These are phyloP conservation scores for Lonicera japonica DNA, from an alignment of 129 eudicot species.

Conservation along the genomic window DNA sequence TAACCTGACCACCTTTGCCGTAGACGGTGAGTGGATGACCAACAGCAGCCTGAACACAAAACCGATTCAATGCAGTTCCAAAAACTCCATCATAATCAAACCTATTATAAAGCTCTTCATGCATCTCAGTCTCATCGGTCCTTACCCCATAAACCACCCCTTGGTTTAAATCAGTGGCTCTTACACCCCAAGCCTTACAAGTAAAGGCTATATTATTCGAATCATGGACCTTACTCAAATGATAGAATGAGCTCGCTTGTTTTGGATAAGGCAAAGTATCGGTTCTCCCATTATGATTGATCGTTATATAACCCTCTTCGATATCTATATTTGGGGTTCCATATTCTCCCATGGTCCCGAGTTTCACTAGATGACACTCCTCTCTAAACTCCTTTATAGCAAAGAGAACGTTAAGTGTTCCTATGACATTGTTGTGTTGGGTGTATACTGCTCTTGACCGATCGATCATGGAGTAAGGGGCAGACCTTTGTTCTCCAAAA, in stretches of 20 bases:
- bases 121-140: slow-evolving; percentile 92
- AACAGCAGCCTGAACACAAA: slow-evolving; percentile 98
- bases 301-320: slow-evolving; percentile 91
- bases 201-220: slow-evolving; percentile 94
- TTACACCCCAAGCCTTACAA: slow-evolving; percentile 95
- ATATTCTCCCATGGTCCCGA: slow-evolving; percentile 98
- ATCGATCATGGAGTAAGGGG: slow-evolving; percentile 98
- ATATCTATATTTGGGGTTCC: slow-evolving; percentile 99
- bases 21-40: slow-evolving; percentile 98
- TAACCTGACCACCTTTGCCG: slow-evolving; percentile 99
- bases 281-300: slow-evolving; percentile 91
- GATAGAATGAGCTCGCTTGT: slow-evolving; percentile 97
- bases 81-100: slow-evolving; percentile 90
- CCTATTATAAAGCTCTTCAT: slow-evolving; percentile 80
- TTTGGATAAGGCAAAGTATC: slow-evolving; percentile 98
- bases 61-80: slow-evolving; percentile 93
- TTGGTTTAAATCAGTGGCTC: slow-evolving; percentile 96
- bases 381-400: slow-evolving; percentile 90
- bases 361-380: slow-evolving; percentile 93
- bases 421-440: slow-evolving; percentile 90
- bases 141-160: slow-evolving; percentile 98
- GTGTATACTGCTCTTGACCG: slow-evolving; percentile 88
- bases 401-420: slow-evolving; percentile 92
- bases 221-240: slow-evolving; percentile 96
- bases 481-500: slow-evolving; percentile 97